A percentile compares a stretch with the other conserved stretches of the same genome.
These are phyloP conservation scores for Trypanosoma lewisi DNA, from an alignment of 208 protist genomes.

Conservation along the genomic window DNA sequence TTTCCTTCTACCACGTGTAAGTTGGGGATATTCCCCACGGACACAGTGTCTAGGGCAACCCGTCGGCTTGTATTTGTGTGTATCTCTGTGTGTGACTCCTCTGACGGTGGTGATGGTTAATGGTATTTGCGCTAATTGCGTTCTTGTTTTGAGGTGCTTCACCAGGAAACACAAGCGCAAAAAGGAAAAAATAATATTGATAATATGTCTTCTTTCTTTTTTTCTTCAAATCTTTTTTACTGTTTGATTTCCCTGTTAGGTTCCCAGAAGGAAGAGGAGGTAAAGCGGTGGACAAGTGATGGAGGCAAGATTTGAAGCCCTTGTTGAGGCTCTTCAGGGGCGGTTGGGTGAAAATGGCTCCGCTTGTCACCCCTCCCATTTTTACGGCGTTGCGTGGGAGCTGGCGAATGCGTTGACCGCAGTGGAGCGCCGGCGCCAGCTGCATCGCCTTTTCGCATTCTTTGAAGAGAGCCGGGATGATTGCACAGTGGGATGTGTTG, in stretches of 20 bases:
- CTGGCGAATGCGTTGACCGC: conserved; percentile 4
- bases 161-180: too few relatives aligned
- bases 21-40: too few relatives aligned
- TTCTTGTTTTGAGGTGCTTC: too few relatives aligned
- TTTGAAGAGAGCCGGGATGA: conserved; percentile 10
- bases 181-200: too few relatives aligned
- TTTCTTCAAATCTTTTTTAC: conserved; percentile 5
- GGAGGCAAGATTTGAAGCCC: conserved; percentile 18
- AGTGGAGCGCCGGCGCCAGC: conserved; percentile 14
- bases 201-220: not conserved
- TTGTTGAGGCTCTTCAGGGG: conserved; percentile 19
- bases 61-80: too few relatives aligned
- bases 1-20: too few relatives aligned
- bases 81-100: too few relatives aligned
- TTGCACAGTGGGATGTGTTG: conserved; percentile 4
- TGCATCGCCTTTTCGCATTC: conserved; percentile 21
- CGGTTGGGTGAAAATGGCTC: not conserved
- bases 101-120: too few relatives aligned
- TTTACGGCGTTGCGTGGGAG: conserved; percentile 23
- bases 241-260: conserved; percentile 2
- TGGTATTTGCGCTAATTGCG: too few relatives aligned
- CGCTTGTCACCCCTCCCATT: conserved; percentile 15
- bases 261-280: not conserved
- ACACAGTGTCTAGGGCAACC: too few relatives aligned
- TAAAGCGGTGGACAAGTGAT: not conserved